Evolutionary conservation across 176 grass and related monocot genomes (phyloP), one percentile per base, ranked within the genome.

Genomic region (Lolium multiflorum): DNA sequence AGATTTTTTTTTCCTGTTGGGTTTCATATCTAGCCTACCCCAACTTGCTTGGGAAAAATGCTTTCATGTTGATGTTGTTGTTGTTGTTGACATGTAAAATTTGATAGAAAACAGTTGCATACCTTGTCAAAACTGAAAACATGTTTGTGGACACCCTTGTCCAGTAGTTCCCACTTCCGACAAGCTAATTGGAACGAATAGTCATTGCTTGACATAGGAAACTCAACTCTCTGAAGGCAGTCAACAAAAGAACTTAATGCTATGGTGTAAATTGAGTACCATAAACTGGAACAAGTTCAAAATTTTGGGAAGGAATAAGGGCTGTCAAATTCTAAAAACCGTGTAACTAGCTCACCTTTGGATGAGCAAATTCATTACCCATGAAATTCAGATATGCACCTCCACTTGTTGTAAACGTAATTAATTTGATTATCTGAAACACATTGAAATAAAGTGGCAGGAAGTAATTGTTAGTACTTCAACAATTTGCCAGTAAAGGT

Each of bases 321-420:
- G 39, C 54, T 76, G 11, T 46, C n/a, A 48, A 21, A 70, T 80
- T 73, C 25, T 78, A 50, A 78, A 60, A 37, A 85, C 54, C 61
- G 73, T 79, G 31, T 52, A 77, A 49, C 41, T 31, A 50, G 49
- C 84, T 92, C 71, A 97, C 95, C 62, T 98, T 84, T 35, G 96
- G 96, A 88, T 98, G 96, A 88, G 89, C 96, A 86, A 94, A 98
- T 83, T 98, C 96, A 95, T 98, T 98, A 70, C 96, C 96, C 86
- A 98, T 94, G 91, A 98, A 98, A 86, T 94, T 98, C 35, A 98
- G 89, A 86, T 94, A 95, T 68, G 90, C 96, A 31, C 88, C 82
- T 71, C 93, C 89, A 41, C 86, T 88, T 14, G 94, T 98, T 51
- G 96, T 86, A 84, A 98, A 98, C 64, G 96, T 98, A 92, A 98